These are phyloP conservation scores for Neonothopanus nambi DNA, from an alignment of 1,284 basidiomycete genomes.

Conservation along the genomic window DNA sequence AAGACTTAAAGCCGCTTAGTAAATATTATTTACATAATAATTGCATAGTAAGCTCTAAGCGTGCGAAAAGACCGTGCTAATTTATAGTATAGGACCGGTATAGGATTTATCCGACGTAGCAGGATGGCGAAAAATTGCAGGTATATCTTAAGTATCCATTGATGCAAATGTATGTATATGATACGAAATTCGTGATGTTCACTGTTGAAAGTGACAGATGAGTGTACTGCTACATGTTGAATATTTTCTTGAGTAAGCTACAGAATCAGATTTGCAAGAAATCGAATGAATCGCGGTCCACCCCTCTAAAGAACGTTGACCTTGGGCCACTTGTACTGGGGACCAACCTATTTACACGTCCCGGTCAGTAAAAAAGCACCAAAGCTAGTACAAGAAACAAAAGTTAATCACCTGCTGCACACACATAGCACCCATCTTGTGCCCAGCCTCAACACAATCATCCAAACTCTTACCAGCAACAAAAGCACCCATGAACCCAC, in stretches of 20 bases:
- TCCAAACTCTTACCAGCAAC: slow-evolving; percentile 81
- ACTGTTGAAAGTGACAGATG: slow-evolving; percentile 19
- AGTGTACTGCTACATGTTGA: slow-evolving; percentile 16
- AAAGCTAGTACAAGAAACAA: neutral
- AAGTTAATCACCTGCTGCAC: slow-evolving; percentile 70
- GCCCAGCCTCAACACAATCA: slow-evolving; percentile 83
- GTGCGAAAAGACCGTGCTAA: too few species aligned
- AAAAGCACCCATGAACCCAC: slow-evolving; percentile 90
- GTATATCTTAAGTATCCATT: too few species aligned
- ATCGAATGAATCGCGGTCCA: neutral
- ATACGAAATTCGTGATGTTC: neutral
- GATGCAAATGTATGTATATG: neutral
- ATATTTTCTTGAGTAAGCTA: slow-evolving; percentile 1
- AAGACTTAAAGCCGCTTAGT: too few species aligned
- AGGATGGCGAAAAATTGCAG: too few species aligned
- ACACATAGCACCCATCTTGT: slow-evolving; percentile 89
- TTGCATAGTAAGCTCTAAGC: too few species aligned
- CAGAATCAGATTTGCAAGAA: neutral
- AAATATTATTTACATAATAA: too few species aligned
- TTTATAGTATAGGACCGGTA: too few species aligned
- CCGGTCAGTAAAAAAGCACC: neutral
- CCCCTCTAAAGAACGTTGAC: slow-evolving; percentile 46
- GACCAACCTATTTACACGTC: slow-evolving; percentile 57
- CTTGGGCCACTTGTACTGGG: slow-evolving; percentile 66
- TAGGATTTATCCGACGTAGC: too few species aligned